Evolutionary conservation across 331 rosid species (phyloP).

Genomic region (Malus hybrid): DNA sequence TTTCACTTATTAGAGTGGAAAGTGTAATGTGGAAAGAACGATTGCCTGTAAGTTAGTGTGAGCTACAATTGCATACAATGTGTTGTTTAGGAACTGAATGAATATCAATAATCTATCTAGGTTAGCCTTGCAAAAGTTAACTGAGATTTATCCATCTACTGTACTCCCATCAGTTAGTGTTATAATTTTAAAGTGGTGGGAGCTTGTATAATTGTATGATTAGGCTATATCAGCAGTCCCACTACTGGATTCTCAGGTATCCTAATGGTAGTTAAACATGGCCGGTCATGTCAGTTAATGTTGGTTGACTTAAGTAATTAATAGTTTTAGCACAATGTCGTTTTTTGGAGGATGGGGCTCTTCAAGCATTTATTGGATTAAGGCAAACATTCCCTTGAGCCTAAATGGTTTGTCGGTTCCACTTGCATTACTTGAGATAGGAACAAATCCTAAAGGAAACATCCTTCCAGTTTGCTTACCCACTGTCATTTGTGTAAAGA

Average conservation of each 20-base stretch:
- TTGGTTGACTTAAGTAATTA: not conserved
- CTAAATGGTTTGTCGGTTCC: not conserved
- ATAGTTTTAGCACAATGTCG: not conserved
- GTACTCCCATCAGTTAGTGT: not conserved
- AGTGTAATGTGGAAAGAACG: not conserved
- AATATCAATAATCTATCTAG: not conserved
- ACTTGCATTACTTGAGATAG: not conserved
- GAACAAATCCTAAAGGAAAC: not conserved
- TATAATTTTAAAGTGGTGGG: not conserved
- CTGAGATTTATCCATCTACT: not conserved
- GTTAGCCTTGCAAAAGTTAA: not conserved
- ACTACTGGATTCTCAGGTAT: not conserved
- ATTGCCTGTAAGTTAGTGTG: not conserved
- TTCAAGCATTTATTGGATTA: not conserved
- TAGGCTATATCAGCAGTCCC: not conserved
- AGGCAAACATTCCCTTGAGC: not conserved
- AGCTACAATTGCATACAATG: not conserved
- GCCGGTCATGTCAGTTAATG: not conserved
- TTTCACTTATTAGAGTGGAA: not conserved
- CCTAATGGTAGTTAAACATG: not conserved
- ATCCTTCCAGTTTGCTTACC: not conserved
- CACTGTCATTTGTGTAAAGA: not conserved
- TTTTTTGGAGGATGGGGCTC: not conserved
- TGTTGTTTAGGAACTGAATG: not conserved
- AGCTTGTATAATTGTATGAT: not conserved